These are phyloP conservation scores for Saposhnikovia divaricata DNA, from an alignment of 129 eudicot species.

Conservation along the genomic window DNA sequence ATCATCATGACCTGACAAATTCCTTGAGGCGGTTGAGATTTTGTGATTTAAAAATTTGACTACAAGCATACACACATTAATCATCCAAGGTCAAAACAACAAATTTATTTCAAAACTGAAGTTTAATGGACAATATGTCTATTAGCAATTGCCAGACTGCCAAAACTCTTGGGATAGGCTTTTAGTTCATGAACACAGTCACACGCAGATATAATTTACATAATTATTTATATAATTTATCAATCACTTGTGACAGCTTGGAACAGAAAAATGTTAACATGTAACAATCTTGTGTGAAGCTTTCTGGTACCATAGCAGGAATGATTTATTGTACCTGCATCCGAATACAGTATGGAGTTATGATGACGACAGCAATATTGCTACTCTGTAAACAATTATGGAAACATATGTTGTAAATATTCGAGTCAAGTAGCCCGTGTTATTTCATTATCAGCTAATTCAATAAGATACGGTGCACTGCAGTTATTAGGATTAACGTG, in stretches of 20 bases:
- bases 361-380: neutral
- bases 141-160: neutral
- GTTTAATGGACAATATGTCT: neutral
- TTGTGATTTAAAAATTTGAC: neutral
- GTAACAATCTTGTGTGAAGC: neutral
- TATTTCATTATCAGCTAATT: neutral
- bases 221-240: too few relatives aligned
- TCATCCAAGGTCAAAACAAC: neutral
- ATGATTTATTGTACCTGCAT: neutral
- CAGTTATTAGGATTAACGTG: neutral
- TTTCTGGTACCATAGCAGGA: neutral
- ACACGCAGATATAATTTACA: neutral
- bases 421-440: neutral
- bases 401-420: conserved; percentile 2
- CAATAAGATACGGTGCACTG: neutral
- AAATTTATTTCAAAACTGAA: neutral
- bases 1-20: neutral
- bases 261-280: neutral
- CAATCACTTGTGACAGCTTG: neutral
- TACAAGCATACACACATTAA: neutral
- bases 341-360: neutral
- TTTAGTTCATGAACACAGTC: neutral
- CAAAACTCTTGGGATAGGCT: neutral
- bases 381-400: neutral
- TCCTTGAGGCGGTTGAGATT: neutral